phyloP scores from a whole-genome alignment of 371 early-diverging fungal species.

The Dinochytrium kinnereticum region DNA sequence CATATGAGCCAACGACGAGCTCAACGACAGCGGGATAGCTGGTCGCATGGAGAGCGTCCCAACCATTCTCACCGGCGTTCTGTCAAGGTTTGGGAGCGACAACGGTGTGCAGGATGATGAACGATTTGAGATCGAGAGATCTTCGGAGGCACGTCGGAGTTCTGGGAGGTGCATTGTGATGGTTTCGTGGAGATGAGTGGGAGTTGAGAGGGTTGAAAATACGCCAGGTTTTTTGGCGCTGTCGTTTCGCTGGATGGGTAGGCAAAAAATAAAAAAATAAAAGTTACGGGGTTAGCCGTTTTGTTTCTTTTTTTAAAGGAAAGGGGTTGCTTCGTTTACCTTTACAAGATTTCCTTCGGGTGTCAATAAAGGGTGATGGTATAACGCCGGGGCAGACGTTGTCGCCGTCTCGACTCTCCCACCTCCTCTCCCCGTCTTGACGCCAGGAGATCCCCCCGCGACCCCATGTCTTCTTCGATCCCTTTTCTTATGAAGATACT shows the following conservation, averaged over 20 bases:
- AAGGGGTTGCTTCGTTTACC: no score
- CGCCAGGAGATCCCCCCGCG: neutral
- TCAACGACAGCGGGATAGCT: conserved; percentile 3
- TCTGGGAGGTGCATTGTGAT: conserved; percentile 1
- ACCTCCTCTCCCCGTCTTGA: neutral
- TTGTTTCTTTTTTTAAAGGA: no score
- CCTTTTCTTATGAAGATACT: conserved; percentile 12
- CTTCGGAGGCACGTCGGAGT: neutral
- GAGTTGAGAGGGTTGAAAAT: neutral
- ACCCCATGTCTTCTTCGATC: neutral
- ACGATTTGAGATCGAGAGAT: neutral
- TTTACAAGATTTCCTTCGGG: neutral
- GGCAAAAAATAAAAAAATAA: neutral
- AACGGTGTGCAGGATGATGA: neutral
- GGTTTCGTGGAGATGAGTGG: neutral
- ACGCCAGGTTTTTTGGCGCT: neutral
- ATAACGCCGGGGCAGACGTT: neutral
- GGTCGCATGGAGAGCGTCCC: no score
- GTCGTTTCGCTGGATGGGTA: no score
- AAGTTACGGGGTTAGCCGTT: neutral
- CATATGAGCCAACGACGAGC: conserved; percentile 13
- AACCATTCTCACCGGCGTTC: neutral
- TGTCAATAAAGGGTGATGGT: conserved; percentile 2
- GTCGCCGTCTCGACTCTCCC: neutral
- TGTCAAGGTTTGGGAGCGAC: conserved; percentile 4